Evolutionary conservation across 345 rosid genomes (phyloP), one percentile per base, ranked within the genome.

Genomic region (Eucalyptus albens): DNA sequence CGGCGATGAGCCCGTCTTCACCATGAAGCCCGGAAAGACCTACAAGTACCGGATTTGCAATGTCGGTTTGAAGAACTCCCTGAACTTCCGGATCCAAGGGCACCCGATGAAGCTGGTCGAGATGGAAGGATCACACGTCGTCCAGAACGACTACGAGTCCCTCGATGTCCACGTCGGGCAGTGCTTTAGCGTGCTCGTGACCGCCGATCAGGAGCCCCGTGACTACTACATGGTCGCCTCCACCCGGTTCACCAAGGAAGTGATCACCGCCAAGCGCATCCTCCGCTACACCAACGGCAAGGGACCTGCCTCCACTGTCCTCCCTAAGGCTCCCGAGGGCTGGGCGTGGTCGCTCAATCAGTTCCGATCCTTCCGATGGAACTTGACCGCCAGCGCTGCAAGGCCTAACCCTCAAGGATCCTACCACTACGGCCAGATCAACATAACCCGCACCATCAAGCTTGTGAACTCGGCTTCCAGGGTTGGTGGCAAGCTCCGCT

Each of bases 391-490:
- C 50, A 94, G 95, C 14, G 98, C 97, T 5, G 97, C 97, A 89
- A 94, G 97, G 91, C 97, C 97, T 59, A 96, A 96, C 92, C 97
- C 97, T 2, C 97, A 96, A 40, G 98, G 98, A 19, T 96, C 98
- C 3, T 96, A 94, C 95, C 97, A 94, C 87, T 96, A 96, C 86
- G 98, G 97, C 86, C 91, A 89, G 87, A 94, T 96, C 91, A 92
- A 94, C 92, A 93, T 95, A 89, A 94, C 96, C 87, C 96, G 96
- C 87, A 95, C 98, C 91, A 93, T 95, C 92, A 94, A 91, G 92
- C 93, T 96, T 11, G 94, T 90, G 86, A 94, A 93, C 93, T 91
- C 93, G 26, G 92, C 91, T 65, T 55, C 59, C 16, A 21, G 42
- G 88, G 96, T 89, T 3, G 88, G 90, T 31, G 95, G 94, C 27